phyloP scores from a whole-genome alignment of 257 asterid species.

The Rauvolfia tetraphylla region DNA sequence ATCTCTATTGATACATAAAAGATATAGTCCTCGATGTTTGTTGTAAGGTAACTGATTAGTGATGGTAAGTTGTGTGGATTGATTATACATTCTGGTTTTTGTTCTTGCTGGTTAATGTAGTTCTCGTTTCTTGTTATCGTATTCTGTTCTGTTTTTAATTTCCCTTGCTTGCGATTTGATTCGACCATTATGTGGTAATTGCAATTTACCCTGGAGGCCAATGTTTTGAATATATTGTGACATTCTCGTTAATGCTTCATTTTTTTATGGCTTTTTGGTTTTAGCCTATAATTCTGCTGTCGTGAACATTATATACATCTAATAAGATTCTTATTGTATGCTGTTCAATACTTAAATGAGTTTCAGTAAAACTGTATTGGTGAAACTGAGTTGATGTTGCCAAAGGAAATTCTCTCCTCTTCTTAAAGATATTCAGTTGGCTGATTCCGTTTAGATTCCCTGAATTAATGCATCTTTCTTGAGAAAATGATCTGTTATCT shows the following conservation, averaged over 20 bases:
- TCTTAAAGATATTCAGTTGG: too few relatives aligned
- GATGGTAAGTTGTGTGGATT: neutral
- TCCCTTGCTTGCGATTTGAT: neutral
- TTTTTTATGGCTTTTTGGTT: neutral
- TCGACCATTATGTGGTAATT: neutral
- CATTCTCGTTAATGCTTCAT: neutral
- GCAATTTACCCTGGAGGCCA: neutral
- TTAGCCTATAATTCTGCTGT: neutral
- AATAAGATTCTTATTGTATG: neutral
- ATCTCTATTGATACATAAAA: neutral
- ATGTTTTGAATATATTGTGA: neutral
- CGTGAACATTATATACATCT: neutral
- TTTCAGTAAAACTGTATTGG: neutral
- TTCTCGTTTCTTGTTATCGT: neutral
- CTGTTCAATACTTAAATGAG: neutral
- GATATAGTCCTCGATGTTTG: neutral
- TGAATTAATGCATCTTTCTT: slow-evolving; percentile 2
- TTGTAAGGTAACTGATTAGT: neutral
- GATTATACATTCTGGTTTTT: neutral
- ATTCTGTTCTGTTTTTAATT: neutral
- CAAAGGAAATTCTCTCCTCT: neutral
- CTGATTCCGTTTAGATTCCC: neutral
- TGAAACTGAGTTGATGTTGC: neutral
- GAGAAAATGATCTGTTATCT: neutral
- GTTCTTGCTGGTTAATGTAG: neutral